These are phyloP conservation scores for Cladosporium oxysporum DNA, from an alignment of 2,329 filamentous ascomycete species.

Conservation along the genomic window DNA sequence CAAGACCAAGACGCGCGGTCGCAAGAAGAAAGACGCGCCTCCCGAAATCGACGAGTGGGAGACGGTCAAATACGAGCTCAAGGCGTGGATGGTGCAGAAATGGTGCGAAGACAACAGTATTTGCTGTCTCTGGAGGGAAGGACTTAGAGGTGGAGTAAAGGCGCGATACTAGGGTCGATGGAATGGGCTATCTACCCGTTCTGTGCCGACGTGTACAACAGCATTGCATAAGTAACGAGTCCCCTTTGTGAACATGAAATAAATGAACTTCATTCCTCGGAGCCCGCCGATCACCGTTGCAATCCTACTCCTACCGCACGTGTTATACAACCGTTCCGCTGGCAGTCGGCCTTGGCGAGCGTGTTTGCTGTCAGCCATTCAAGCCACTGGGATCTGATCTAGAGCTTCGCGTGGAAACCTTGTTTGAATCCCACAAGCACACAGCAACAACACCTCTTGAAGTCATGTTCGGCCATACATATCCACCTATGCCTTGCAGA, in stretches of 20 bases:
- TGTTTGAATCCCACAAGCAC: background rate
- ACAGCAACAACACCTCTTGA: background rate
- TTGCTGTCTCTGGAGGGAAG: conserved; percentile 73
- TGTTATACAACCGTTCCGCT: background rate
- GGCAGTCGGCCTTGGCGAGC: conserved; percentile 9
- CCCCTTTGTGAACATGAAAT: background rate
- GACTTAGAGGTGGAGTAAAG: conserved; percentile 40
- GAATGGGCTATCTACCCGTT: too few relatives aligned
- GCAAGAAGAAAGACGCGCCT: conserved; percentile 51
- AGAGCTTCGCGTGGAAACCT: background rate
- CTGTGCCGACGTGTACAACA: background rate
- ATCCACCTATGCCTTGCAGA: too few relatives aligned
- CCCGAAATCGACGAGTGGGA: conserved; percentile 56
- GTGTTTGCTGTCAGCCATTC: background rate
- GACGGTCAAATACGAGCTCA: conserved; percentile 32
- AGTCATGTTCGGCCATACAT: background rate
- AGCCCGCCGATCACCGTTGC: conserved; percentile 8
- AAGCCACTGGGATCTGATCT: conserved; percentile 15
- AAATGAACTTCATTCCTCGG: background rate
- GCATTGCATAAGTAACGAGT: background rate
- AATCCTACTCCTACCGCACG: background rate
- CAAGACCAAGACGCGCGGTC: conserved; percentile 44
- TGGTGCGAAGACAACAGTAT: conserved; percentile 90
- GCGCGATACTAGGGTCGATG: conserved; percentile 30
- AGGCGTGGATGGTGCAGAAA: conserved; percentile 68